Base-by-base conservation (phyloP, 345 rosid genomes). In the Firmiana major region DNA sequence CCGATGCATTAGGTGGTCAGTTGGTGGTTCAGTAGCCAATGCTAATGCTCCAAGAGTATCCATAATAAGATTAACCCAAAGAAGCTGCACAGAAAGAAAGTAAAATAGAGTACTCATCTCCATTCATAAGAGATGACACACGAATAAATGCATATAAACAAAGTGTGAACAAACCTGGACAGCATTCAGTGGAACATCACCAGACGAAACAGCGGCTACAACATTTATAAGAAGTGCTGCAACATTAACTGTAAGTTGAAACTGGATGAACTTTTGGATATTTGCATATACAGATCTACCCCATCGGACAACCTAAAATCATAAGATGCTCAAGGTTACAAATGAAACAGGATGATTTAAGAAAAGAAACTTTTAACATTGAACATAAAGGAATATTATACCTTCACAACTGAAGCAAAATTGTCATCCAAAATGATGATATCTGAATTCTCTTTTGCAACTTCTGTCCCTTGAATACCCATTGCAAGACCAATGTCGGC, bases 381-480 rank as follows among this genome's bases (percentile, higher is more conserved):
- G 17, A 42, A 7, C 19, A 53, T 10, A 71, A 53, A 24, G 19
- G 22, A 60, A 71, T 26, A 76, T 81, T 43, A 13, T 68, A 82
- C 99, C 98, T 96, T 96, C 63, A 96, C 99, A 83, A 96, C 97
- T 5, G 99, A 92, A 77, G 92, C 81, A 84, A 96, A 96, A 85
- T 96, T 84, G 78, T 96, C 99, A 76, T 96, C 99, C 87, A 96
- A 78, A 46, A 96, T 96, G 79, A 96, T 94, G 75, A 96, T 94
- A 80, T 96, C 99, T 1, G 99, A 96, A 85, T 90, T 96, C 86
- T 96, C 99, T 77, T 96, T 96, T 1, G 99, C 99, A 63, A 96
- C 99, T 86, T 96, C 99, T 2, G 99, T 96, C 73, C 99, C 99
- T 86, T 87, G 90, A 76, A 96, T 96, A 78, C 99, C 99, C 99